Evolutionary conservation across 2,329 filamentous ascomycete genomes (phyloP).

Genomic region (Harringtonia lauricola): DNA sequence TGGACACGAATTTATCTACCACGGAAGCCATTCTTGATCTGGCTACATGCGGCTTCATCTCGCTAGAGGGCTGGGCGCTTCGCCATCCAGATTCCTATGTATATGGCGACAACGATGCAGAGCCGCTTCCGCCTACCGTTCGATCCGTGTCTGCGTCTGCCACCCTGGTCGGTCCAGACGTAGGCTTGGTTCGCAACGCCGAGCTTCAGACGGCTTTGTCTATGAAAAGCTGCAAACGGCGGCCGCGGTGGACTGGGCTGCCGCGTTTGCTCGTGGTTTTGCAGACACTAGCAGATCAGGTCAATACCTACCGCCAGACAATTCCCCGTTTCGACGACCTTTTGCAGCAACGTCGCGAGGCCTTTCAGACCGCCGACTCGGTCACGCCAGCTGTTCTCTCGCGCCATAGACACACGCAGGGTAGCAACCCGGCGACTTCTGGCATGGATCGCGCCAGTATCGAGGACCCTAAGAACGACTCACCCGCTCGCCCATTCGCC

Average conservation of each 20-base stretch:
- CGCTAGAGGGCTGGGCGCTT: constrained; percentile 82
- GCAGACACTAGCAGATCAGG: constrained; percentile 49
- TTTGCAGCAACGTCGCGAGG: constrained; percentile 52
- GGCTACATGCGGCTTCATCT: constrained; percentile 73
- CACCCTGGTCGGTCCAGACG: constrained; percentile 1
- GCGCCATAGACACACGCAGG: neutral
- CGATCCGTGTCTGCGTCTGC: constrained; percentile 2
- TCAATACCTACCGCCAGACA: constrained; percentile 48
- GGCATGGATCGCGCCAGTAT: constrained; percentile 28
- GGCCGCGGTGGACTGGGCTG: constrained; percentile 41
- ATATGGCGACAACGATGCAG: constrained; percentile 38
- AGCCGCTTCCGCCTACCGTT: too few relatives aligned
- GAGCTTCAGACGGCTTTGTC: constrained; percentile 34
- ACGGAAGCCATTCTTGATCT: constrained; percentile 77
- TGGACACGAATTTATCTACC: constrained; percentile 81
- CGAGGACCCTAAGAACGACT: constrained; percentile 35
- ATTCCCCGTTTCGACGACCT: constrained; percentile 65
- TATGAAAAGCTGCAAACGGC: constrained; percentile 39
- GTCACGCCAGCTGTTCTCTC: constrained; percentile 2
- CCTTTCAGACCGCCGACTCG: constrained; percentile 48
- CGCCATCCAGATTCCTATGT: constrained; percentile 56
- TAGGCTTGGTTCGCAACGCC: constrained; percentile 27
- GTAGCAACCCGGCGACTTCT: constrained; percentile 14
- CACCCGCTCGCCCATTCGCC: constrained; percentile 41
- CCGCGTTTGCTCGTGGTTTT: constrained; percentile 47